Conservation (phyloP, 352 stramenopile genomes). For the Aphanomyces invadans region DNA sequence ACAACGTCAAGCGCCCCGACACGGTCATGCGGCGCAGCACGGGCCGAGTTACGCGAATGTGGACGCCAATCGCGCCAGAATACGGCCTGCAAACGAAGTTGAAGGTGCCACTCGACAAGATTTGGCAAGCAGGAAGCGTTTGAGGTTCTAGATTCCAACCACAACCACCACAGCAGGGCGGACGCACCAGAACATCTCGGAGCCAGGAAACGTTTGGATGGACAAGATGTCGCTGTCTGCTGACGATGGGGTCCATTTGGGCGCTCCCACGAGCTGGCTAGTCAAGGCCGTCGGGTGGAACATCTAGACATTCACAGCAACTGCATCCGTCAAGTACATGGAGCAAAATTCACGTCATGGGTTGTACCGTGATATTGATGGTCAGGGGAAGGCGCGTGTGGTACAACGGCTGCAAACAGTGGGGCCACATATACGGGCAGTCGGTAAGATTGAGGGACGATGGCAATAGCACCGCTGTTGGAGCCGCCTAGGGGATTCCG, state of each 20-base stretch:
- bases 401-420: slow-evolving; percentile 74
- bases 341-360: too few relatives aligned
- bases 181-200: slow-evolving; percentile 38
- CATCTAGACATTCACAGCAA: too few relatives aligned
- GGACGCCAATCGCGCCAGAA: slow-evolving; percentile 59
- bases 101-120: slow-evolving; percentile 14
- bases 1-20: slow-evolving; percentile 35
- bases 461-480: slow-evolving; percentile 49
- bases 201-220: slow-evolving; percentile 38
- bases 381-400: slow-evolving; percentile 59
- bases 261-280: slow-evolving; percentile 37
- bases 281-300: slow-evolving; percentile 51
- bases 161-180: too few relatives aligned
- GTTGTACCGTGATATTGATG: slow-evolving; percentile 76
- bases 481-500: too few relatives aligned
- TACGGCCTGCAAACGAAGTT: slow-evolving; percentile 36
- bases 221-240: slow-evolving; percentile 43
- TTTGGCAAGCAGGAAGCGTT: too few relatives aligned
- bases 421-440: slow-evolving; percentile 82
- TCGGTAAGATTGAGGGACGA: slow-evolving; percentile 58
- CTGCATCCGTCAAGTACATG: too few relatives aligned
- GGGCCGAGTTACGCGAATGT: slow-evolving; percentile 52
- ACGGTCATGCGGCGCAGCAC: slow-evolving; percentile 37
- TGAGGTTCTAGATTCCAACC: too few relatives aligned
- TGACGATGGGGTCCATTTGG: slow-evolving; percentile 39